Conservation (phyloP, 345 rosid species). For the Moricandia moricandioides region DNA sequence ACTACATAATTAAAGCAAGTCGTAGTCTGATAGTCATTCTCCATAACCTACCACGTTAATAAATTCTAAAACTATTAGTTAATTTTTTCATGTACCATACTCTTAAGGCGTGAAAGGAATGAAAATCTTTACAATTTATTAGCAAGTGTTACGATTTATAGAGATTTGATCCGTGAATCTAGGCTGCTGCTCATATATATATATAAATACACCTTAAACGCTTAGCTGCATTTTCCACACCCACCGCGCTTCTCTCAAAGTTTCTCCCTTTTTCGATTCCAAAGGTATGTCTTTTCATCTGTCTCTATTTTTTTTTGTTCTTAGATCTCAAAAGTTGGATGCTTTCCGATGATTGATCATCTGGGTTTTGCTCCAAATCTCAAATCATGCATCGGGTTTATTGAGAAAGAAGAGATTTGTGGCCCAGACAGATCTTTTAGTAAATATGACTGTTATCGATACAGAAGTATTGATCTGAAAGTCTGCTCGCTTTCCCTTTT, state of each 20-base stretch:
- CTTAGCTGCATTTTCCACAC: not conserved
- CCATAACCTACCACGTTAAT: too few relatives aligned
- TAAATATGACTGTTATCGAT: not conserved
- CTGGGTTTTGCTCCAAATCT: slow-evolving; percentile 23
- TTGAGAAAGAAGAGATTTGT: not conserved
- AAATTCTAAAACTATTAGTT: too few relatives aligned
- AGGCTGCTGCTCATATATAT: not conserved
- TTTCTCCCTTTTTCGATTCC: not conserved
- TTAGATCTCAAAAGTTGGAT: slow-evolving; percentile 22
- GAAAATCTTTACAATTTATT: not conserved
- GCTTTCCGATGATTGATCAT: slow-evolving; percentile 7
- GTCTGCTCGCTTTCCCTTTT: not conserved
- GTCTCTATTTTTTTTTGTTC: not conserved
- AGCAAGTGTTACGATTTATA: not conserved
- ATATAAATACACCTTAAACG: not conserved
- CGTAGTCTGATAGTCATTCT: not conserved
- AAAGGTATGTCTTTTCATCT: slow-evolving; percentile 14
- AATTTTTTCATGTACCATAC: too few relatives aligned
- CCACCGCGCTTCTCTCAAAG: slow-evolving; percentile 14
- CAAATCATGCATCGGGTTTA: not conserved
- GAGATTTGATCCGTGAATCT: slow-evolving; percentile 3
- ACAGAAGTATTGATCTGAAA: not conserved
- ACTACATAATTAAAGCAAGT: not conserved
- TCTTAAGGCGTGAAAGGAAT: not conserved
- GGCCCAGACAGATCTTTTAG: slow-evolving; percentile 2